phyloP scores from a whole-genome alignment of 1,139 yeast species.

The Yamadazyma kanchanaburiensis region DNA sequence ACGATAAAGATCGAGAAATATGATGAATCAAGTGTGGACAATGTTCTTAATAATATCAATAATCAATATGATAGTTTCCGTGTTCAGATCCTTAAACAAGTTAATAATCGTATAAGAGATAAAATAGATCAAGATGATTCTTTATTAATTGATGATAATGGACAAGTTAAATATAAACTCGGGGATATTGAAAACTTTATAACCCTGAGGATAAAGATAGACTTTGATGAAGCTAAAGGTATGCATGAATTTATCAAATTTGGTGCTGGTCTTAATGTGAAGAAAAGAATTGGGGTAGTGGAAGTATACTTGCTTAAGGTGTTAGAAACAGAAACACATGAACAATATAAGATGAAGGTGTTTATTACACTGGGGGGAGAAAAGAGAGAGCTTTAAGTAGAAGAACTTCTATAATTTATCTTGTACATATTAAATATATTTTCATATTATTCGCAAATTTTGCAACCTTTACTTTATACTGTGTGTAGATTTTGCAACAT shows the following conservation, averaged over 20 bases:
- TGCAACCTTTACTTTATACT: no score
- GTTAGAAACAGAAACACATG: slow-evolving; percentile 10
- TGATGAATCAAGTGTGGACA: slow-evolving; percentile 30
- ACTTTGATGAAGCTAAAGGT: slow-evolving; percentile 9
- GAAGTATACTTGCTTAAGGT: slow-evolving; percentile 29
- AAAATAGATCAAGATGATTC: slow-evolving; percentile 25
- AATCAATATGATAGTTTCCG: slow-evolving; percentile 36
- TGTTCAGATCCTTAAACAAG: slow-evolving; percentile 23
- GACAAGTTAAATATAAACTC: slow-evolving; percentile 19
- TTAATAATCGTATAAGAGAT: slow-evolving; percentile 24
- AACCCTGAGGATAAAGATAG: slow-evolving; percentile 9
- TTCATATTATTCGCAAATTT: no score
- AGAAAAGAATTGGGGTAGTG: slow-evolving; percentile 27
- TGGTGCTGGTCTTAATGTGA: slow-evolving; percentile 27
- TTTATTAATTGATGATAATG: slow-evolving; percentile 14
- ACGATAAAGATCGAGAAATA: slow-evolving; percentile 25
- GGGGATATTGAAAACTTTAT: slow-evolving; percentile 32
- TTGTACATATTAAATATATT: no score
- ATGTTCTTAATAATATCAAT: slow-evolving; percentile 35
- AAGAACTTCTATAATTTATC: no score
- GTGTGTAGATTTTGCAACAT: no score
- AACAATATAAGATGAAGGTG: slow-evolving; percentile 5
- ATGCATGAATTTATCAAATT: slow-evolving; percentile 27
- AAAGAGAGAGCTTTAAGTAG: not conserved
- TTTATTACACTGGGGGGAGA: slow-evolving; percentile 3